Base-by-base conservation (phyloP, 23 red algal genomes). In the Agarophyton chilense region DNA sequence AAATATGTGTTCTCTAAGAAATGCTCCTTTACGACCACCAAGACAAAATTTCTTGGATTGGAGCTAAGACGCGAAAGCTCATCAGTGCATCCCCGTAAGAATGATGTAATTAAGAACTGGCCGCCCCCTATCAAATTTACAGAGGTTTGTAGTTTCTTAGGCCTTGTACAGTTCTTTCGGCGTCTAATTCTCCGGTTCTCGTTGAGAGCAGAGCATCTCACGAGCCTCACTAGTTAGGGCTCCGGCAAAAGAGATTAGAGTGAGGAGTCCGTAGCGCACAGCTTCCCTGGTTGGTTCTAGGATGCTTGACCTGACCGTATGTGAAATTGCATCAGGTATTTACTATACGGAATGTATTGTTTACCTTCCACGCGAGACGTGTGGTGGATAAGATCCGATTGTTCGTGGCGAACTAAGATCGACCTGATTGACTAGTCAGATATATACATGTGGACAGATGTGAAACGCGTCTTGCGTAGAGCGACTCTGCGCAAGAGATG, bases 41-140 rank as follows among this genome's bases (percentile, higher is more conserved):
- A 76, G 65, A 54, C 70, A n/a, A 22, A 76, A 5, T 87, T 87
- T 54, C 65, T 87, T 34, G 83, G 35, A 10, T 62, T 87, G 8
- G 9, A 53, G 4, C 50, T 87, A 58, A 14, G 24, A 7, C 22
- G 70, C 10, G 12, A 86, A 1, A 31, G 83, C 18, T 13, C 75
- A 4, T 0, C 16, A 1, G 43, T 87, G 3, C 21, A 87, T 19
- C 44, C 39, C 4, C 50, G 70, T 32, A 75, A 87, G 44, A 2
- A 75, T 29, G 62, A 87, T 25, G 68, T 87, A 29, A 13, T 87
- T 17, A 24, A 63, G 25, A 63, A 33, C 13, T 83, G 50, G 0
- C 29, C 22, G 21, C 61, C 10, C 14, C 79, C 79, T 0, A 54
- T 22, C 38, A 42, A n/a, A 21, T 18, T 83, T 5, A 34, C 28